A percentile compares a stretch with the other conserved stretches of the same genome.
Evolutionary conservation across 306 rosid genomes (phyloP).

Genomic region (Coriaria nepalensis): DNA sequence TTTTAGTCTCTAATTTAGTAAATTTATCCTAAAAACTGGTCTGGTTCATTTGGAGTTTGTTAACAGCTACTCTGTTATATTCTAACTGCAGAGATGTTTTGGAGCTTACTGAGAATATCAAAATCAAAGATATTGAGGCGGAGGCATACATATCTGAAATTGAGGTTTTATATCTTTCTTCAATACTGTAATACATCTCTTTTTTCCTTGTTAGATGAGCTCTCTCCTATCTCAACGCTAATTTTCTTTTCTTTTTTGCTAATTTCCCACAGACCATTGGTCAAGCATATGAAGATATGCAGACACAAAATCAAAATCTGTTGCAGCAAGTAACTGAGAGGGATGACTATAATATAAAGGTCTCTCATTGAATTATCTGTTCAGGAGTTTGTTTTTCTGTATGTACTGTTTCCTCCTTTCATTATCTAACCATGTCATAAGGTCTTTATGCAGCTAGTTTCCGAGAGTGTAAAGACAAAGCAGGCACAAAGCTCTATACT

Average conservation of each 20-base stretch:
- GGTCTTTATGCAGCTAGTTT: conserved; percentile 63
- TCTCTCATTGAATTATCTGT: conserved; percentile 20
- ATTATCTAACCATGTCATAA: no score
- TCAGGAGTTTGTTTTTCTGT: no score
- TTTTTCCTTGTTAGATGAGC: conserved; percentile 4
- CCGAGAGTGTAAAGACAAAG: conserved; percentile 85
- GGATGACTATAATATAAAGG: conserved; percentile 95
- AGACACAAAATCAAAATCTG: conserved; percentile 85
- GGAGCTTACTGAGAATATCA: conserved; percentile 73
- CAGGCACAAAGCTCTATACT: conserved; percentile 48
- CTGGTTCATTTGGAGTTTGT: no score
- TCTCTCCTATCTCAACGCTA: no score
- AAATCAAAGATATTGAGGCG: conserved; percentile 76
- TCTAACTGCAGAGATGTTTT: conserved; percentile 42
- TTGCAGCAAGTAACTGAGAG: conserved; percentile 81
- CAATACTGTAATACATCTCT: not conserved
- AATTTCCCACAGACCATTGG: conserved; percentile 65
- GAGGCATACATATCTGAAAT: conserved; percentile 89
- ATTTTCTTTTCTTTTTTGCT: conserved; percentile 6
- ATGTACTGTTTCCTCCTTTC: conserved; percentile 2
- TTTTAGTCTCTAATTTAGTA: no score
- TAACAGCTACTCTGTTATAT: no score
- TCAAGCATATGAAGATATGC: conserved; percentile 99
- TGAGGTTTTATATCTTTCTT: conserved; percentile 40
- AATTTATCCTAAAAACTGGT: not conserved